Base-by-base conservation (phyloP, 2,329 filamentous ascomycete genomes). In the Epichloe festucae region DNA sequence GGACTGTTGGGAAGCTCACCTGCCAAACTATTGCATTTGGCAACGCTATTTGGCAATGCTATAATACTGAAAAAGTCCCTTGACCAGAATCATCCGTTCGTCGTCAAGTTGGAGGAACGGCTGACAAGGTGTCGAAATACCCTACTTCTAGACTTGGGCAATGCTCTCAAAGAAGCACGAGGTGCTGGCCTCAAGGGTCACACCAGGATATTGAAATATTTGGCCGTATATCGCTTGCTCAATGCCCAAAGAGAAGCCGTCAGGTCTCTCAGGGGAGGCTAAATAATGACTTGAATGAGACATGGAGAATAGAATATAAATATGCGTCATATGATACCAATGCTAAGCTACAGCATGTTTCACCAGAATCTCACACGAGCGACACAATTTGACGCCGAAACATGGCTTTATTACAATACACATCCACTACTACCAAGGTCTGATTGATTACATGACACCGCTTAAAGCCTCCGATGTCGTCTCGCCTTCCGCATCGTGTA, bases 401-500 rank as follows among this genome's bases (percentile, higher is more conserved):
- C 57, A 54, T 63, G 58, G 63, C 67, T 70, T 69, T 67, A 59
- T 59, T 70, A 70, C 69, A 70, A 58, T 65, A 63, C 59, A 65
- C 53, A 52, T 49, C 6, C 6, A 35, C 14, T 48, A 35, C 14
- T 48, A 6, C 27, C 40, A 17, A 21, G 11, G 39, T 11, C 10
- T 17, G 19, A 21, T 47, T 51, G 50, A 54, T 70, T 76, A 79
- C 73, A 79, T 81, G 54, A 73, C 70, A 21, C 72, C 72, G 49
- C 73, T 70, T 59, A 84, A 62, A 55, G 78, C 69, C 45, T 70
- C 73, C 27, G 76, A 70, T 44, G 73, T 72, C 46, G 85, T 66
- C 48, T 69, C 72, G 54, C 80, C 80, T 54, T 79, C 75, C 4
- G 76, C 73, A 50, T 83, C 74, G 60, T 71, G 81, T 66, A 93